Base-by-base conservation (phyloP, 768 basidiomycete genomes). In the Kwoniella sp. region DNA sequence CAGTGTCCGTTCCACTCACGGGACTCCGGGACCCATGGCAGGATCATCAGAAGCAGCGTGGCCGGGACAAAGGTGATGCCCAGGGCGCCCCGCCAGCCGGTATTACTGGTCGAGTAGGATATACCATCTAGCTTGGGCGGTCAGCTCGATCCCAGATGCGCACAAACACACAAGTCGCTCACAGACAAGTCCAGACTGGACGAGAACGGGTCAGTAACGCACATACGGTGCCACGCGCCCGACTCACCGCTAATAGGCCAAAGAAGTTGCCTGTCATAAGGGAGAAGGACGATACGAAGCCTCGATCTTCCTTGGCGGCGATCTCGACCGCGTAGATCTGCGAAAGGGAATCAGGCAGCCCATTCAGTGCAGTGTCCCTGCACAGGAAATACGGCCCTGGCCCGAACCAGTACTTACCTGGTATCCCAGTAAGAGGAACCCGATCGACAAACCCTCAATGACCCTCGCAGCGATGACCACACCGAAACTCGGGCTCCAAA, bases 221-320 rank as follows among this genome's bases (percentile, higher is more conserved):
- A n/a, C n/a, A n/a, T n/a, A n/a, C n/a, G n/a, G n/a, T n/a, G n/a
- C n/a, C n/a, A n/a, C n/a, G n/a, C n/a, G n/a, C n/a, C n/a, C n/a
- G 3, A 48, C 59, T 40, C 45, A 57, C 61, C 22, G 62, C 58
- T n/a, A 63, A 32, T 11, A 63, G 37, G 20, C 58, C 58, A 28
- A 63, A 63, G 51, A 63, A 63, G 38, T 63, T 63, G 11, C 62
- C 62, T n/a, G 62, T 63, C 62, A 63, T 63, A 2, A 63, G 36
- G 5, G 55, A 53, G 42, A 63, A 63, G n/a, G 46, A 50, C 3
- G 62, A 63, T 2, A 63, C 62, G 22, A 63, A 63, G 26, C 62
- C 62, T 55, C 62, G 28, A 36, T 63, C 62, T 38, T 63, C 62
- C 29, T 63, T 63, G 10, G 62, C 62, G 25, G 62, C 57, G 23